Evolutionary conservation across 306 rosid species (phyloP).

Genomic region (Vicia faba): DNA sequence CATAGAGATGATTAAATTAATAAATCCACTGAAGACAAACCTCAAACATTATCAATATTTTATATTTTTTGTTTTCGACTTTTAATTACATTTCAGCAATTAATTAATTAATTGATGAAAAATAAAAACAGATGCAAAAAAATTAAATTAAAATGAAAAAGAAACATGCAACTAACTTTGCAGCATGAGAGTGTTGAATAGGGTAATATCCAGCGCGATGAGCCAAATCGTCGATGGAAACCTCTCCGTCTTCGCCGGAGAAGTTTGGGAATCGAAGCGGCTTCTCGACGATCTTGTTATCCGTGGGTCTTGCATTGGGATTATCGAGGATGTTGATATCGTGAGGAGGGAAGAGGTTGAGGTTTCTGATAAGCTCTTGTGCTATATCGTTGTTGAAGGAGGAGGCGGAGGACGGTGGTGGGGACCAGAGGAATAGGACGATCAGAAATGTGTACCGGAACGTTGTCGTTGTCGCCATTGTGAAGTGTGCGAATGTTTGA

Average conservation of each 20-base stretch:
- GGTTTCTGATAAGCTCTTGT: slow-evolving; percentile 56
- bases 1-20: not conserved
- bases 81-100: no score
- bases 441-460: slow-evolving; percentile 27
- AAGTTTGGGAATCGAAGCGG: slow-evolving; percentile 59
- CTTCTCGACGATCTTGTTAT: slow-evolving; percentile 65
- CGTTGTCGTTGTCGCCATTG: not conserved
- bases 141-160: not conserved
- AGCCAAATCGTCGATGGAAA: slow-evolving; percentile 67
- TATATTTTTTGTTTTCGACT: not conserved
- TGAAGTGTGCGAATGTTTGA: slow-evolving; percentile 32
- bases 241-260: not conserved
- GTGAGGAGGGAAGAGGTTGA: slow-evolving; percentile 68
- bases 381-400: not conserved
- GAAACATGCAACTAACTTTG: slow-evolving; percentile 44
- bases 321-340: slow-evolving; percentile 60
- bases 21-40: slow-evolving; percentile 3
- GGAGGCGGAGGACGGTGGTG: slow-evolving; percentile 42
- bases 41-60: not conserved
- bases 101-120: not conserved
- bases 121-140: no score
- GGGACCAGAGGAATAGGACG: slow-evolving; percentile 19
- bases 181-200: slow-evolving; percentile 80
- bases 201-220: slow-evolving; percentile 92
- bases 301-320: not conserved